These are phyloP conservation scores for Curvularia hawaiiensis DNA, from an alignment of 2,329 filamentous ascomycete species.

Conservation along the genomic window DNA sequence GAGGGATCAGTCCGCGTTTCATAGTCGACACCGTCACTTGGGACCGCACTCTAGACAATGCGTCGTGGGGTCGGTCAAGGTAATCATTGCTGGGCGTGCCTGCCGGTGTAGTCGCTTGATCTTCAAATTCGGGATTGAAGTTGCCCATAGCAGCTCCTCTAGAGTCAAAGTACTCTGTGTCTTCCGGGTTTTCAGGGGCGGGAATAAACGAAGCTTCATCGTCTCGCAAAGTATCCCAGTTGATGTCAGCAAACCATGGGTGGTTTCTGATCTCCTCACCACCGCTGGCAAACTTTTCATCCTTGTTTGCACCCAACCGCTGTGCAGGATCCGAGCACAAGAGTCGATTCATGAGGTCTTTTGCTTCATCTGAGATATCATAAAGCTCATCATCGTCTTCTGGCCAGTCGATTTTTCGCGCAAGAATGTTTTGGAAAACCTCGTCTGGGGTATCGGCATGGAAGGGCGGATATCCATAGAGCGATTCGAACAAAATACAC, in stretches of 20 bases:
- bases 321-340: conserved; percentile 83
- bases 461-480: conserved; percentile 93
- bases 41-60: conserved; percentile 83
- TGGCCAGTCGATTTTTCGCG: conserved; percentile 90
- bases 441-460: conserved; percentile 88
- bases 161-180: conserved; percentile 96
- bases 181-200: conserved; percentile 88
- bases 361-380: conserved; percentile 79
- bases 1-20: conserved; percentile 90
- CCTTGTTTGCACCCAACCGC: conserved; percentile 82
- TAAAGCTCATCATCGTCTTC: conserved; percentile 79
- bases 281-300: conserved; percentile 81
- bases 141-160: conserved; percentile 89
- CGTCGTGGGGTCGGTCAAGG: conserved; percentile 90
- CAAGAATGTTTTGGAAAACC: conserved; percentile 95
- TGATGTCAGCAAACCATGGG: conserved; percentile 83
- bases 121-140: conserved; percentile 93
- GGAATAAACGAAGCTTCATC: conserved; percentile 97
- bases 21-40: conserved; percentile 81
- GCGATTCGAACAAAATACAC: conserved; percentile 95
- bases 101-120: conserved; percentile 77
- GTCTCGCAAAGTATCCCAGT: conserved; percentile 90
- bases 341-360: conserved; percentile 91
- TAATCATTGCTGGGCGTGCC: conserved; percentile 76
- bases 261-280: conserved; percentile 91